Evolutionary conservation across 371 early-diverging fungal species (phyloP).

Genomic region (Mortierella sp.): DNA sequence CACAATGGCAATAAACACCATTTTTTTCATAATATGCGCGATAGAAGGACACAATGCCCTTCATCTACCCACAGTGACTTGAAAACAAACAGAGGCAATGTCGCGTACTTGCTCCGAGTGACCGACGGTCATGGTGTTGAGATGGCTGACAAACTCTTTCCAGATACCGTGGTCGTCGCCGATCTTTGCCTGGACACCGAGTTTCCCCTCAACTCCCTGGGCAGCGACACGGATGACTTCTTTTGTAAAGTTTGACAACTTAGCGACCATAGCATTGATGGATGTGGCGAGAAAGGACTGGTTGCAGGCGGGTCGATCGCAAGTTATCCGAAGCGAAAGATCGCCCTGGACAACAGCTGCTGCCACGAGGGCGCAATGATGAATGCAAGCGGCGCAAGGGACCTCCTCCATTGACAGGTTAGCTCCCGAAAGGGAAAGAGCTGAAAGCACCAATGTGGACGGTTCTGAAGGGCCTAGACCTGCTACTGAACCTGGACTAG

Average conservation of each 20-base stretch:
- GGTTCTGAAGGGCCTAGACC: not conserved
- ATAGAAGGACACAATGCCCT: not conserved
- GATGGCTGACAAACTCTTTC: constrained; percentile 77
- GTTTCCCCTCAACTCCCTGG: constrained; percentile 76
- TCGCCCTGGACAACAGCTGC: constrained; percentile 67
- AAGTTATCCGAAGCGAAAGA: constrained; percentile 62
- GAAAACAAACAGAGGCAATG: constrained; percentile 74
- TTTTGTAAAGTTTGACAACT: constrained; percentile 66
- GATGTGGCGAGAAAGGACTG: constrained; percentile 64
- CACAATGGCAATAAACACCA: not conserved
- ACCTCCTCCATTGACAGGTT: not conserved
- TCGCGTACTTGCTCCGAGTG: constrained; percentile 81
- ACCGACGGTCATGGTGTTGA: constrained; percentile 77
- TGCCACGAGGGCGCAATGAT: constrained; percentile 60
- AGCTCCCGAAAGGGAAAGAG: constrained; percentile 4
- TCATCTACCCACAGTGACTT: not conserved
- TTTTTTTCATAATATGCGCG: not conserved
- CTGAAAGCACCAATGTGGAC: not conserved
- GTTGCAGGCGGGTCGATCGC: constrained; percentile 57
- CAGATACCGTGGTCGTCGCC: constrained; percentile 77
- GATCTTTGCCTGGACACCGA: constrained; percentile 73
- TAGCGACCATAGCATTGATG: constrained; percentile 79
- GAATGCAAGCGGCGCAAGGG: constrained; percentile 45
- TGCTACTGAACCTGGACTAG: not conserved
- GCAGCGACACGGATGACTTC: constrained; percentile 77